Percentiles rank a stretch among this genome's conserved stretches.
phyloP scores from a whole-genome alignment of 148 eudicot genomes.

The Bassia scoparia region DNA sequence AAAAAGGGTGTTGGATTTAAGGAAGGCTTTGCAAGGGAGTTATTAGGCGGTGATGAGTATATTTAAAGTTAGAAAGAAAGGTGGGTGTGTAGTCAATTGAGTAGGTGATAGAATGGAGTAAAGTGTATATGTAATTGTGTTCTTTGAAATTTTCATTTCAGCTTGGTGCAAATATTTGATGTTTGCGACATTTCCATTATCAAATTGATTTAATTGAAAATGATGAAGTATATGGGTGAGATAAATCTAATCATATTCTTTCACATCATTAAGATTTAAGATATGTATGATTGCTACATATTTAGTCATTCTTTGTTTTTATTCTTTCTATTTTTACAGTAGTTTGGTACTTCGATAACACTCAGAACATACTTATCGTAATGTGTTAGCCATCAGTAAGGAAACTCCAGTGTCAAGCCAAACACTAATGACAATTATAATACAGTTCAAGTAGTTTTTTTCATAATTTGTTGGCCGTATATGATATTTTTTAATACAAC shows the following conservation, averaged over 20 bases:
- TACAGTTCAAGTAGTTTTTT: neutral
- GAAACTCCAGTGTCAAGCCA: too few relatives aligned
- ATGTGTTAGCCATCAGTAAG: neutral
- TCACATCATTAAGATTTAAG: neutral
- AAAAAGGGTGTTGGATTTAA: too few relatives aligned
- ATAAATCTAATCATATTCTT: neutral
- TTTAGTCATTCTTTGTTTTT: too few relatives aligned
- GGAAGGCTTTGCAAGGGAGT: too few relatives aligned
- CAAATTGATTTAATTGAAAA: neutral
- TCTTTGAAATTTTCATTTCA: neutral
- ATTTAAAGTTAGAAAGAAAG: too few relatives aligned
- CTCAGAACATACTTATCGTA: neutral
- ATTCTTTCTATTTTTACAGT: too few relatives aligned
- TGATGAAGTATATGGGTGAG: neutral
- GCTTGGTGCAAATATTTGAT: too few relatives aligned
- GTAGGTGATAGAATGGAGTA: too few relatives aligned
- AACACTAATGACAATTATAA: neutral
- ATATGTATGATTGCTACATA: neutral
- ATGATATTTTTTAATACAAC: neutral
- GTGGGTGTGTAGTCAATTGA: too few relatives aligned
- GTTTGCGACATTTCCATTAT: neutral
- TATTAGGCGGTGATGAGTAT: too few relatives aligned
- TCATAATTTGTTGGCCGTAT: neutral
- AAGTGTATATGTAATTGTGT: too few relatives aligned
- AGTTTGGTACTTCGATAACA: neutral